Base-by-base conservation (phyloP, 2,329 filamentous ascomycete genomes). In the Claviceps pazoutovae region DNA sequence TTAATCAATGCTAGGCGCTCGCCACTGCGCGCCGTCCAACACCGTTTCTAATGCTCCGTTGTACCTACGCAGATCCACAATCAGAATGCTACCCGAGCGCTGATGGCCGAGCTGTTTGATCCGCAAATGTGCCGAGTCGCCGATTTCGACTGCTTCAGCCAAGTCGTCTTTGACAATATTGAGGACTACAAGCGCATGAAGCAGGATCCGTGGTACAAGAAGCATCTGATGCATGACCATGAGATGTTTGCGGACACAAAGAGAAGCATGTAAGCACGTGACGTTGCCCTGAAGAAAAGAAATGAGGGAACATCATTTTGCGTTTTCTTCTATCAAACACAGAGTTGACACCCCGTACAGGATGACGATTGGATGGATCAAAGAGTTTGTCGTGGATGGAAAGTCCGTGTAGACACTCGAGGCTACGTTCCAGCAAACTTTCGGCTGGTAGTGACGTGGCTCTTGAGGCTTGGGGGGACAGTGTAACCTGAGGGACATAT, bases 171-270 rank as follows among this genome's bases (percentile, higher is more conserved):
- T 56, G 55, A 67, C 52, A 60, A 53, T 42, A 49, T 76, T 1
- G 68, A 74, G 4, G 65, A 73, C 52, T 77, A 71, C 58, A 71
- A 70, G 57, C 56, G 59, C 6, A 72, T 76, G 65, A 74, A 75
- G 58, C 51, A 68, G 14, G 74, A 77, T 57, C 69, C 72, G 2
- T 74, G 62, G 62, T 76, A 73, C 56, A 70, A 71, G 60, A 57
- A 72, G 55, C 62, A 71, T 52, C 54, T 76, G 17, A 56, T 67
- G 0, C 57, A 58, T 2, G 73, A 76, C 56, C 72, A 75, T 59
- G 69, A 72, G 56, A 70, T 71, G 3, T 75, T 75, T 61, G 73
- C 72, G 0, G 73, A 76, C 56, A 74, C 70, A 1, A 69, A 69
- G 56, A 63, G 62, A 53, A 73, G 70, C 51, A 71, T 54, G 55